Percentiles rank a stretch among this genome's conserved stretches.
Conservation (phyloP, 1,284 basidiomycete genomes). For the Ceraceosorus guamensis region DNA sequence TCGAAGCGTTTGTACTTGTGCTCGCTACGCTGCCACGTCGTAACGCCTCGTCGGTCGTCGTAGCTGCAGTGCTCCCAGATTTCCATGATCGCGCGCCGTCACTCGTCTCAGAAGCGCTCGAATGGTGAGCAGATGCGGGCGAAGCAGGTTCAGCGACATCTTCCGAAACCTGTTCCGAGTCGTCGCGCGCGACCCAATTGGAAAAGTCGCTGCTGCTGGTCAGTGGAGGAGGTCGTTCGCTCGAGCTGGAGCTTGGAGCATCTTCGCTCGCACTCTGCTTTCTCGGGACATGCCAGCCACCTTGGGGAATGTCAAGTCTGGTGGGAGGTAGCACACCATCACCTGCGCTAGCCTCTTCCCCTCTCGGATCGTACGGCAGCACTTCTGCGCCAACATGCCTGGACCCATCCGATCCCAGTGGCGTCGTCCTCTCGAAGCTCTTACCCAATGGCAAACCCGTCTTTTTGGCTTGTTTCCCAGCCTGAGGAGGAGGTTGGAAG, state of each 20-base stretch:
- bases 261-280: too few relatives aligned
- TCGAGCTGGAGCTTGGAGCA: too few relatives aligned
- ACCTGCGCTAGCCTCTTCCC: constrained; percentile 22
- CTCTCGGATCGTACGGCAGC: constrained; percentile 31
- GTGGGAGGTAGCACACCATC: constrained; percentile 23
- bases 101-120: not conserved
- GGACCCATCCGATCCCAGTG: constrained; percentile 9
- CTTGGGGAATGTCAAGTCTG: too few relatives aligned
- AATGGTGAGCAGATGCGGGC: not conserved
- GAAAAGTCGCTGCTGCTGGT: too few relatives aligned
- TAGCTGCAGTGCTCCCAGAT: too few relatives aligned
- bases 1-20: not conserved
- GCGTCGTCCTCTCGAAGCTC: constrained; percentile 23
- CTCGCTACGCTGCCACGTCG: not conserved
- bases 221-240: too few relatives aligned
- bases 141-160: not conserved
- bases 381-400: constrained; percentile 29
- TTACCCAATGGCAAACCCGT: constrained; percentile 30
- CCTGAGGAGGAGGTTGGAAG: constrained; percentile 22
- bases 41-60: too few relatives aligned
- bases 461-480: constrained; percentile 27
- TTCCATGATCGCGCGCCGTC: not conserved
- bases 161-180: too few relatives aligned
- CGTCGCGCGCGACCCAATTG: too few relatives aligned
- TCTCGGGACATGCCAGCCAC: too few relatives aligned